Percentiles rank a stretch among this genome's conserved stretches.
Evolutionary conservation across 805 yeast species (phyloP).

Genomic region (Candida chilensis): DNA sequence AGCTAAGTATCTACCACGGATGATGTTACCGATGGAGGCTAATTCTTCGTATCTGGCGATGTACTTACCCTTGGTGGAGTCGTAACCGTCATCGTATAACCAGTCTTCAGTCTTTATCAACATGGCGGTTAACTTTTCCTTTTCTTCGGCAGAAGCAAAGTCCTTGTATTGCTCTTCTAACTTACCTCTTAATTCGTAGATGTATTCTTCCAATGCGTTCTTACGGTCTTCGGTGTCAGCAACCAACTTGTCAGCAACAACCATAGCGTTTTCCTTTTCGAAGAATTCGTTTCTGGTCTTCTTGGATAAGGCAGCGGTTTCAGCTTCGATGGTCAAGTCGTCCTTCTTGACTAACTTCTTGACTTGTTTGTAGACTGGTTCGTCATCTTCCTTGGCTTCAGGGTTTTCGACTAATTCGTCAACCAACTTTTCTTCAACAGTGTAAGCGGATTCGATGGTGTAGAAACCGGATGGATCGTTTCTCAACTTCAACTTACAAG

Average conservation of each 20-base stretch:
- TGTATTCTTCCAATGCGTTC: constrained; percentile 97
- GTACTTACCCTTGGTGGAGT: constrained; percentile 91
- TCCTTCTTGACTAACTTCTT: constrained; percentile 91
- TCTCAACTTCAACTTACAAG: constrained; percentile 90
- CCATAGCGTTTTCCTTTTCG: constrained; percentile 80
- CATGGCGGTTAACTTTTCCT: constrained; percentile 63
- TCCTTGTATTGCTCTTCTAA: constrained; percentile 83
- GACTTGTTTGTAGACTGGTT: constrained; percentile 82
- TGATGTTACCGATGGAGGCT: constrained; percentile 88
- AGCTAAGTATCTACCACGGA: constrained; percentile 89
- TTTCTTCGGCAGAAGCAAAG: constrained; percentile 89
- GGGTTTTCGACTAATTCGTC: constrained; percentile 76
- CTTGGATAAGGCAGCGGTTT: constrained; percentile 54
- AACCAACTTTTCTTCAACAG: constrained; percentile 83
- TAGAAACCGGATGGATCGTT: constrained; percentile 95
- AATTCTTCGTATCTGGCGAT: constrained; percentile 97
- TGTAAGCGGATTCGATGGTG: constrained; percentile 89
- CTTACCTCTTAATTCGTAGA: constrained; percentile 94
- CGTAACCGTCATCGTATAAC: constrained; percentile 97
- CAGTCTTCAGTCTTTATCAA: constrained; percentile 90
- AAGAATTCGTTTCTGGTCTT: constrained; percentile 47
- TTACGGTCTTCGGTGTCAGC: constrained; percentile 98
- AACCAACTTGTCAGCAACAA: constrained; percentile 88
- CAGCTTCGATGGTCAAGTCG: constrained; percentile 54
- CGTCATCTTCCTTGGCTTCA: constrained; percentile 51